phyloP scores from a whole-genome alignment of 169 alveolate genomes.

The Cystoisospora suis region DNA sequence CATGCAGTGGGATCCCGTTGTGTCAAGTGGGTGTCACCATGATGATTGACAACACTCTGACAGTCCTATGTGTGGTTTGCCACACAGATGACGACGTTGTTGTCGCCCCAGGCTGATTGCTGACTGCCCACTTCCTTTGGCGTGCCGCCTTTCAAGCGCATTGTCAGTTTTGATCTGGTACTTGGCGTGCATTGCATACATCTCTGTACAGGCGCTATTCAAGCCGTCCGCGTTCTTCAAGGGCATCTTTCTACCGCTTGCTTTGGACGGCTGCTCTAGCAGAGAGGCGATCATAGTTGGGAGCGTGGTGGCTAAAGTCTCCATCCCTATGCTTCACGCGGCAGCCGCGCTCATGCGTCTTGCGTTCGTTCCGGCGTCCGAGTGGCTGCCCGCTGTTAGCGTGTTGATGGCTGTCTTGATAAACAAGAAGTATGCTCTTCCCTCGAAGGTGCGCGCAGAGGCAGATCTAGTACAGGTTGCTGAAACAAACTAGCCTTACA shows the following conservation, averaged over 20 bases:
- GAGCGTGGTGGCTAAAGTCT: slow-evolving; percentile 79
- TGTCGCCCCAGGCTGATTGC: slow-evolving; percentile 52
- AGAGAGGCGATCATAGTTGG: slow-evolving; percentile 94
- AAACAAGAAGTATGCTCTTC: slow-evolving; percentile 81
- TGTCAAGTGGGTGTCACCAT: too few relatives aligned
- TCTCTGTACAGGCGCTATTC: slow-evolving; percentile 73
- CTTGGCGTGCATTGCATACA: background rate
- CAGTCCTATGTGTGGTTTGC: background rate
- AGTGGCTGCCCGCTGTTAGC: slow-evolving; percentile 65
- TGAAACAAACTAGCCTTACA: background rate
- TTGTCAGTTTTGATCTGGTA: too few relatives aligned
- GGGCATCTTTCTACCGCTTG: slow-evolving; percentile 91
- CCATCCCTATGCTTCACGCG: slow-evolving; percentile 90
- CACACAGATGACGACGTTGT: slow-evolving; percentile 20
- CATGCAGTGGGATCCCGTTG: too few relatives aligned
- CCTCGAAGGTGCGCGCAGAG: slow-evolving; percentile 47
- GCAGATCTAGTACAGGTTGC: background rate
- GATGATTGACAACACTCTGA: slow-evolving; percentile 41
- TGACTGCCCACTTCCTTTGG: too few relatives aligned
- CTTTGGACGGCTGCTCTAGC: slow-evolving; percentile 75
- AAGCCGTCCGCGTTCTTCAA: slow-evolving; percentile 95
- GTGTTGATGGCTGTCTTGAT: slow-evolving; percentile 85
- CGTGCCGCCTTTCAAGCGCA: too few relatives aligned
- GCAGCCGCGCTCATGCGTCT: slow-evolving; percentile 91
- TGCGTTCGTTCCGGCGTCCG: slow-evolving; percentile 70